A percentile compares a stretch with the other conserved stretches of the same genome.
These are phyloP conservation scores for Cyberlindnera mycetangii DNA, from an alignment of 805 yeast genomes.

Conservation along the genomic window DNA sequence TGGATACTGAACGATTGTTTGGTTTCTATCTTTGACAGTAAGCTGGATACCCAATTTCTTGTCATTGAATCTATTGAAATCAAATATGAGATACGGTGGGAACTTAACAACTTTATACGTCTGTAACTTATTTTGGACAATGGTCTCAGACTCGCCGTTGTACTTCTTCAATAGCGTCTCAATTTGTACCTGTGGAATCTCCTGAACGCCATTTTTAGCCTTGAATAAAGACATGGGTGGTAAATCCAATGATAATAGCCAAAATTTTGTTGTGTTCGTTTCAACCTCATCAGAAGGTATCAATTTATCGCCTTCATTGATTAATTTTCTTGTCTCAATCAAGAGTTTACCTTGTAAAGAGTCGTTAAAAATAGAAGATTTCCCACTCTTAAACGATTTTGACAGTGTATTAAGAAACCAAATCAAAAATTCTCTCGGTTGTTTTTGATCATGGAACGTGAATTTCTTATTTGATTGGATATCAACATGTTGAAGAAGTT, in stretches of 20 bases:
- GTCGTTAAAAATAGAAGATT: conserved; percentile 29
- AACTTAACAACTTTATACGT: conserved; percentile 38
- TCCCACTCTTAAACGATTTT: conserved; percentile 21
- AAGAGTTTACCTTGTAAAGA: conserved; percentile 53
- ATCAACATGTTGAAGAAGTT: conserved; percentile 50
- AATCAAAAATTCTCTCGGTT: conserved; percentile 55
- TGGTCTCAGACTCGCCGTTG: conserved; percentile 32
- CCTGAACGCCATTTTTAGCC: conserved; percentile 42
- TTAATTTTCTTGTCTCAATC: conserved; percentile 27
- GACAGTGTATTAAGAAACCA: conserved; percentile 58
- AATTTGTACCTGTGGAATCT: conserved; percentile 52
- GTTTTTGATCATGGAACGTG: conserved; percentile 35
- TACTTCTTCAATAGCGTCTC: conserved; percentile 42
- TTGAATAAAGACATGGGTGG: conserved; percentile 58
- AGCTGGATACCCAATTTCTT: conserved; percentile 31
- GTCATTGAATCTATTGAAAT: conserved; percentile 51
- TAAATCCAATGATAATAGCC: conserved; percentile 55
- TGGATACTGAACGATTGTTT: conserved; percentile 63
- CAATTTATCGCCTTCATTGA: conserved; percentile 17
- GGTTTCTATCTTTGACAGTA: conserved; percentile 44
- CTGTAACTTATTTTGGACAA: conserved; percentile 33
- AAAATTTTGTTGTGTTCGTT: conserved; percentile 35
- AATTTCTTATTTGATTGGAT: conserved; percentile 42
- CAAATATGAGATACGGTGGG: conserved; percentile 56
- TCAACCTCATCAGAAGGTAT: neutral